Percentiles rank a stretch among this genome's conserved stretches.
phyloP scores from a whole-genome alignment of 805 yeast species.

The Cyberlindnera japonica region DNA sequence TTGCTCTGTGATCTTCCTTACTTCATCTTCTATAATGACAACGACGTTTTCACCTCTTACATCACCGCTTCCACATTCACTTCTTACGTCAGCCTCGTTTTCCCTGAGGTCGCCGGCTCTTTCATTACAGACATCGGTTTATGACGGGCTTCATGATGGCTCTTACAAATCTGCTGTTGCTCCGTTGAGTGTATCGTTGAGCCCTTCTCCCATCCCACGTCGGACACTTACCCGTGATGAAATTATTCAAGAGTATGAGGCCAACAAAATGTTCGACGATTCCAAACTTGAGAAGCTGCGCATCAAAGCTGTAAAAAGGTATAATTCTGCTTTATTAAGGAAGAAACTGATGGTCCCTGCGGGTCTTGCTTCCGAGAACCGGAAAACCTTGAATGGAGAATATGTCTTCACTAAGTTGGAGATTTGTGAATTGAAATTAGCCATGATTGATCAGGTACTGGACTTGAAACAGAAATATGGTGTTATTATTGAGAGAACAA shows the following conservation, averaged over 20 bases:
- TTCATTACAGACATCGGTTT: slow-evolving; percentile 5
- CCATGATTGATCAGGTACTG: slow-evolving; percentile 4
- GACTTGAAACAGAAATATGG: slow-evolving; percentile 4
- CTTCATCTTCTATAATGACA: neutral
- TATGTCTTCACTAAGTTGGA: slow-evolving; percentile 1
- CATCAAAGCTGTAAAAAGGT: slow-evolving; percentile 6
- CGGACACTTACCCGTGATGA: slow-evolving; percentile 1
- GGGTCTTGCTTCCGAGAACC: neutral
- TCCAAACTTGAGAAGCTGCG: slow-evolving; percentile 6
- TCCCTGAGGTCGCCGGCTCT: neutral
- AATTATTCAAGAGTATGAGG: slow-evolving; percentile 8
- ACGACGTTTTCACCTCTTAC: neutral
- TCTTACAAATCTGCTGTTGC: slow-evolving; percentile 1
- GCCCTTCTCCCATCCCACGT: neutral
- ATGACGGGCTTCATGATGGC: slow-evolving; percentile 6
- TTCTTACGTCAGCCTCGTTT: neutral
- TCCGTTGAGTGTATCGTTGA: neutral
- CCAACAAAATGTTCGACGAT: slow-evolving; percentile 3
- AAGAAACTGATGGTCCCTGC: neutral
- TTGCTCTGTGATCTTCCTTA: neutral
- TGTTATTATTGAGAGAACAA: neutral
- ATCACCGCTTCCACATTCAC: neutral
- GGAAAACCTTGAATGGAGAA: neutral
- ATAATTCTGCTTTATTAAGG: slow-evolving; percentile 6
- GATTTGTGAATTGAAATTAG: slow-evolving; percentile 12